These are phyloP conservation scores for Prunus yedoensis DNA, from an alignment of 331 rosid genomes.

Conservation along the genomic window DNA sequence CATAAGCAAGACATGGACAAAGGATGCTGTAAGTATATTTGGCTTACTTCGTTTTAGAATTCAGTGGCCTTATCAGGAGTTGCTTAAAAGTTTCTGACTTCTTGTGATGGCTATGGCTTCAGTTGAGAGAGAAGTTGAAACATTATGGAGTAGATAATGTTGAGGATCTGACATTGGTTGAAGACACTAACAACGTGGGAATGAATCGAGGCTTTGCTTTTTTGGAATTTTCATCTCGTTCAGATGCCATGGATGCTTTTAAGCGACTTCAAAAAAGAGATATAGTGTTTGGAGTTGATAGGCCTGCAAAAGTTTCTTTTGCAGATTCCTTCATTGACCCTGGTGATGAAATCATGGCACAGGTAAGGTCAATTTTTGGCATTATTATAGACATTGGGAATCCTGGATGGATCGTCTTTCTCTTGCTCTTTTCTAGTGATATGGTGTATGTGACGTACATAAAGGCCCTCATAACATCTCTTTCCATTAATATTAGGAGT, in stretches of 20 bases:
- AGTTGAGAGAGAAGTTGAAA: conserved; percentile 89
- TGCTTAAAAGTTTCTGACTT: conserved; percentile 34
- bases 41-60: conserved; percentile 26
- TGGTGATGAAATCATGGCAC: conserved; percentile 99
- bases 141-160: conserved; percentile 93
- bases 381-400: conserved; percentile 8
- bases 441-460: neutral
- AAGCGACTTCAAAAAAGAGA: conserved; percentile 95
- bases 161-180: conserved; percentile 91
- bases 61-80: conserved; percentile 24
- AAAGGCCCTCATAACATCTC: neutral
- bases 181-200: conserved; percentile 89
- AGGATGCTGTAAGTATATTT: conserved; percentile 74
- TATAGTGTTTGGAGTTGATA: conserved; percentile 93
- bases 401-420: neutral
- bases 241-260: conserved; percentile 98
- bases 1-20: conserved; percentile 89
- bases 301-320: conserved; percentile 98
- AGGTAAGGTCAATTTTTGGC: conserved; percentile 53
- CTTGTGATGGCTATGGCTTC: conserved; percentile 36
- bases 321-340: conserved; percentile 99
- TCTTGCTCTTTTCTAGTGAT: neutral
- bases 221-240: conserved; percentile 89
- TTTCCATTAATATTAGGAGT: neutral
- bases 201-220: conserved; percentile 96